These are phyloP conservation scores for Sporobolomyces pararoseus DNA, from an alignment of 768 basidiomycete species.

Conservation along the genomic window DNA sequence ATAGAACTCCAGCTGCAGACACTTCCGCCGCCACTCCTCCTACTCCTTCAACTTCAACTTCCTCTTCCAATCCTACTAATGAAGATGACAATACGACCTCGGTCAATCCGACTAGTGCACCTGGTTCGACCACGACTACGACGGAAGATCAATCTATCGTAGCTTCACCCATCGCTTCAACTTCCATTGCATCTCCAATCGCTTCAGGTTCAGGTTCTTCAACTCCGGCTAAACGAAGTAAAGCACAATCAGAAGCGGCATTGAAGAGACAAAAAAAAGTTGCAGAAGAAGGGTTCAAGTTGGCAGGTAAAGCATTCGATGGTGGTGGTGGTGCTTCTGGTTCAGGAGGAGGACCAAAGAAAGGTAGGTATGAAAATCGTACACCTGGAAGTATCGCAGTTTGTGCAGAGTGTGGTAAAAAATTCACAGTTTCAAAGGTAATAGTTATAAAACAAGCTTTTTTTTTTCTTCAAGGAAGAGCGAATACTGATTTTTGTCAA, in stretches of 20 bases:
- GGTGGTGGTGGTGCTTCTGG: too few species aligned
- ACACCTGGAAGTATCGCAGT: conserved; percentile 65
- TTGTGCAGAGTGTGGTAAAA: conserved; percentile 75
- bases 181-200: not conserved
- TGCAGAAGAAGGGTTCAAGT: conserved; percentile 51
- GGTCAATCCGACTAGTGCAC: not conserved
- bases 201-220: conserved; percentile 50
- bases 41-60: not conserved
- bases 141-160: not conserved
- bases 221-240: conserved; percentile 55
- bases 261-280: conserved; percentile 52
- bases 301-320: conserved; percentile 70
- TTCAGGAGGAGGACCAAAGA: conserved; percentile 58
- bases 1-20: not conserved
- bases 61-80: not conserved
- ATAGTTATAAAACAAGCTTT: too few species aligned
- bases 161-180: not conserved
- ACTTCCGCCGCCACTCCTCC: conserved; percentile 11
- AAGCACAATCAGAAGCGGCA: conserved; percentile 54
- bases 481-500: too few species aligned
- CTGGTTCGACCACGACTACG: not conserved
- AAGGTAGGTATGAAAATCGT: conserved; percentile 36
- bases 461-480: too few species aligned
- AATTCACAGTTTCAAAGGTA: conserved; percentile 73
- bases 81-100: too few species aligned